Conservation (phyloP, 108 stramenopile species). For the Skeletonema grethae region DNA sequence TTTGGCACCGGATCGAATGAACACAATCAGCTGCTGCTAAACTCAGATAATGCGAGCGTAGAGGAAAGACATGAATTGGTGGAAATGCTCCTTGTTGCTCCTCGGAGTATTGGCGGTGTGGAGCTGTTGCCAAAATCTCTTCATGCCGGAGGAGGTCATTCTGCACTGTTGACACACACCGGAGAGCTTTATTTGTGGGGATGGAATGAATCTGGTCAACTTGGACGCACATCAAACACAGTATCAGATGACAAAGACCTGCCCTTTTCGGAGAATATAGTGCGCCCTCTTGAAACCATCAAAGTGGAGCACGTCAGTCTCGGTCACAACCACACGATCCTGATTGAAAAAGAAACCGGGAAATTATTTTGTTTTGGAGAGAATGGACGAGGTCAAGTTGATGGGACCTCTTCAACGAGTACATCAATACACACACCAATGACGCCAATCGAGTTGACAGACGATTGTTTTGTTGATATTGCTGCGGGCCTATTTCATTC, state of each 20-base stretch:
- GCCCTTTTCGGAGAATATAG: slow-evolving; percentile 9
- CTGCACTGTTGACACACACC: slow-evolving; percentile 60
- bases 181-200: slow-evolving; percentile 82
- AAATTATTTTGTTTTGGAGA: slow-evolving; percentile 68
- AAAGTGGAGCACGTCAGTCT: slow-evolving; percentile 60
- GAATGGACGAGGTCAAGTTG: slow-evolving; percentile 70
- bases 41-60: slow-evolving; percentile 7
- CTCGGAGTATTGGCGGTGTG: background rate
- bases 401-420: background rate
- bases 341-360: slow-evolving; percentile 71
- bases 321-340: slow-evolving; percentile 76
- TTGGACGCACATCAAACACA: slow-evolving; percentile 35
- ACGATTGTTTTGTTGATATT: slow-evolving; percentile 45
- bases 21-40: slow-evolving; percentile 72
- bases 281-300: slow-evolving; percentile 46
- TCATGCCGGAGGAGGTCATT: slow-evolving; percentile 82
- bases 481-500: slow-evolving; percentile 87
- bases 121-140: slow-evolving; percentile 39
- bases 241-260: background rate
- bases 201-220: slow-evolving; percentile 81
- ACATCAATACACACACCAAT: slow-evolving; percentile 8
- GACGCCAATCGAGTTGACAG: slow-evolving; percentile 17
- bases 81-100: slow-evolving; percentile 65
- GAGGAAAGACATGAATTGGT: slow-evolving; percentile 65
- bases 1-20: slow-evolving; percentile 83